These are phyloP conservation scores for Coprinopsis sp. DNA, from an alignment of 768 basidiomycete genomes.

Conservation along the genomic window DNA sequence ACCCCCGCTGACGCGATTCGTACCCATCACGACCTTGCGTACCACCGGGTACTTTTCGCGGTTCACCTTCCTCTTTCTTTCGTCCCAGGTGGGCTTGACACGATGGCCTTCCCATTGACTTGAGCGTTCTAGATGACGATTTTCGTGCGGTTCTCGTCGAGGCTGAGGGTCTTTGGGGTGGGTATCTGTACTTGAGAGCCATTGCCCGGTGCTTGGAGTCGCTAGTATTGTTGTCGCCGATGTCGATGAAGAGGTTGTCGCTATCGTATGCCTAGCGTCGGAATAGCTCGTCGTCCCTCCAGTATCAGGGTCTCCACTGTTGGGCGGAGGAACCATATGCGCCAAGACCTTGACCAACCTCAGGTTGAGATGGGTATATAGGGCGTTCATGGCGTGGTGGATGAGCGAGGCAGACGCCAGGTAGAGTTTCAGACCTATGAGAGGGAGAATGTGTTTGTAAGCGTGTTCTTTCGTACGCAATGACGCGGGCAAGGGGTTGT, in stretches of 20 bases:
- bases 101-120: not conserved
- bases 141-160: too few relatives aligned
- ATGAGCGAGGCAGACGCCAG: conserved; percentile 64
- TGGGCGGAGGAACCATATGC: conserved; percentile 21
- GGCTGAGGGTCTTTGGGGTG: too few relatives aligned
- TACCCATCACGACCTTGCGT: conserved; percentile 51
- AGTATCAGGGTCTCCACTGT: conserved; percentile 1
- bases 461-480: too few relatives aligned
- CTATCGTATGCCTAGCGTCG: too few relatives aligned
- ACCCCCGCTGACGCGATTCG: conserved; percentile 58
- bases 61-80: conserved; percentile 22
- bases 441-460: too few relatives aligned
- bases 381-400: conserved; percentile 70
- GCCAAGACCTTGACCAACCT: conserved; percentile 47
- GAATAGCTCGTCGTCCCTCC: too few relatives aligned
- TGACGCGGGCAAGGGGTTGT: too few relatives aligned
- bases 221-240: too few relatives aligned
- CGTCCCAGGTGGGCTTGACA: not conserved
- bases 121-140: not conserved
- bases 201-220: too few relatives aligned
- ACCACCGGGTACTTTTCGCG: conserved; percentile 60
- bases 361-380: conserved; percentile 64
- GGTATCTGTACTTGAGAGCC: too few relatives aligned
- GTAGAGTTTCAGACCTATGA: too few relatives aligned
- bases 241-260: not conserved